A percentile compares a stretch with the other conserved stretches of the same genome.
These are phyloP conservation scores for Penicillium canariense DNA, from an alignment of 495 filamentous ascomycete genomes.

Conservation along the genomic window DNA sequence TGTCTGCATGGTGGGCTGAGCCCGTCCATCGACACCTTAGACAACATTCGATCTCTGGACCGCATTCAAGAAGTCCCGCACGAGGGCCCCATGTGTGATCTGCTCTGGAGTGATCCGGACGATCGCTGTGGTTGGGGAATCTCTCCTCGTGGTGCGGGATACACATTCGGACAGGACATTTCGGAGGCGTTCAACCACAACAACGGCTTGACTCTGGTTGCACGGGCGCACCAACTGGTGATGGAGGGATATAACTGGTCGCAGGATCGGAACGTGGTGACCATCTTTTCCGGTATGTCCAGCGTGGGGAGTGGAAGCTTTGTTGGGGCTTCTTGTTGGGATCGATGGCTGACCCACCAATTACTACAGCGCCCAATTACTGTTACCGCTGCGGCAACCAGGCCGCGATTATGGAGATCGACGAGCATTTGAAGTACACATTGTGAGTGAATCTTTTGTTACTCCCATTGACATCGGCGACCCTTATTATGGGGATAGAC, in stretches of 20 bases:
- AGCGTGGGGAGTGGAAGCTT: not conserved
- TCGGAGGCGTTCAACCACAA: constrained; percentile 99
- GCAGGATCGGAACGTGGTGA: constrained; percentile 93
- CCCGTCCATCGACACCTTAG: constrained; percentile 94
- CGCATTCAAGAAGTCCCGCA: constrained; percentile 98
- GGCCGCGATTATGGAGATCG: constrained; percentile 99
- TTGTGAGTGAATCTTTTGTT: constrained; percentile 67
- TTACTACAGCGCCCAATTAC: constrained; percentile 81
- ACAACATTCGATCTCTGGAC: constrained; percentile 95
- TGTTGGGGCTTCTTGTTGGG: not conserved
- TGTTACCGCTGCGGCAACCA: constrained; percentile 99
- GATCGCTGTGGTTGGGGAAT: constrained; percentile 99
- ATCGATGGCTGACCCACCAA: not conserved
- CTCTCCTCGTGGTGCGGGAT: constrained; percentile 92
- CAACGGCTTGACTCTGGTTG: constrained; percentile 94
- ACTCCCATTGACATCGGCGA: not conserved
- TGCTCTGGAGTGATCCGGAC: constrained; percentile 97
- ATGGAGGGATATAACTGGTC: constrained; percentile 99
- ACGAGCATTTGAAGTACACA: constrained; percentile 98
- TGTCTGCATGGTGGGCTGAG: constrained; percentile 96
- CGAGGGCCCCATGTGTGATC: constrained; percentile 97
- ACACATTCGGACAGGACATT: constrained; percentile 99
- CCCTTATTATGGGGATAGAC: not conserved
- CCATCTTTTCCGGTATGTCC: constrained; percentile 89
- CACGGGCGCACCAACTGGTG: constrained; percentile 90